Evolutionary conservation across 2,329 filamentous ascomycete genomes (phyloP), one percentile per base, ranked within the genome.

Genomic region (Cladosporium sp.): DNA sequence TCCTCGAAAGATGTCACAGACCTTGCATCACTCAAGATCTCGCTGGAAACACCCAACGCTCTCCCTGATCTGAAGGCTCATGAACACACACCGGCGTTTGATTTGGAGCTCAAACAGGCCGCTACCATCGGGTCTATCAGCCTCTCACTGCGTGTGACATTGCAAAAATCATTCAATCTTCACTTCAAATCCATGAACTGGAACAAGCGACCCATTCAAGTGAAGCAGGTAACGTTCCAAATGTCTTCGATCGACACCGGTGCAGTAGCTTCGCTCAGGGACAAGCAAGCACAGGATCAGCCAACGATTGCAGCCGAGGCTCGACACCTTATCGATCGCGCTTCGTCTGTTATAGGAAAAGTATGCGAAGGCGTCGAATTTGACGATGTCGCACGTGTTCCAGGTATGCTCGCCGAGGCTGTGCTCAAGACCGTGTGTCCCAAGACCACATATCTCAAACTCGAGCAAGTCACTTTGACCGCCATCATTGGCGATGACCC

Each of bases 381-480:
- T 53, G 37, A 54, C 4, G 39, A 34, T 13, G n/a, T 35, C 3
- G 9, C 22, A 22, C 24, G 20, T 3, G 52, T 50, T 7, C 50
- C 42, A 12, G 22, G 40, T 10, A 50, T 40, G n/a, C 36, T 62
- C 28, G 60, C 50, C 13, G 50, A 59, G 51, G 58, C 54, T 58
- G 34, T 61, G 25, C 50, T 59, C 22, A 34, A 57, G 55, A 48
- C 76, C 75, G 61, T 73, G 15, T 15, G 35, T 12, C 34, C 42
- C 19, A 40, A 49, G 34, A 56, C 42, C 10, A 9, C 35, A 28
- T 25, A 4, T 17, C 28, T 48, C 17, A 28, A 48, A 17, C 7
- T 48, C 8, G 50, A 53, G 17, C 10, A 24, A 25, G 32, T 56
- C 7, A 19, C 34, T 17, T 8, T 47, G 35, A 22, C 15, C 22